These are phyloP conservation scores for Penicillium sp. DNA, from an alignment of 2,329 filamentous ascomycete species.

Conservation along the genomic window DNA sequence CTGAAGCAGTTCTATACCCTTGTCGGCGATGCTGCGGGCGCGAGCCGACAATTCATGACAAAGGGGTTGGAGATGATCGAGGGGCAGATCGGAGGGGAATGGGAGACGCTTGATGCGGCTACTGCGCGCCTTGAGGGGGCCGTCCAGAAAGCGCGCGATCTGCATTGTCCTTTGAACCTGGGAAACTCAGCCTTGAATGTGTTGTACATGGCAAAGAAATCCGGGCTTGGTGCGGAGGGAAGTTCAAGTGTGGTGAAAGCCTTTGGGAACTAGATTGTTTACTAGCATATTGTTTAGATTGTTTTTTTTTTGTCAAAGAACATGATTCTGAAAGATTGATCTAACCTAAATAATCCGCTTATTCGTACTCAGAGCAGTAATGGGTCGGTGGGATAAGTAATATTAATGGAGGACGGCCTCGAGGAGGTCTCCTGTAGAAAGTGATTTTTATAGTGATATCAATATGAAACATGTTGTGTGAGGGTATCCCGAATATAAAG, in stretches of 20 bases:
- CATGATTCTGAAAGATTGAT: neutral
- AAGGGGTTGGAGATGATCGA: slow-evolving; percentile 41
- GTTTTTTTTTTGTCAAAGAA: neutral
- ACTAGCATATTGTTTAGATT: neutral
- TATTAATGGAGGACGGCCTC: neutral
- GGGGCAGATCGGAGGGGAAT: slow-evolving; percentile 26
- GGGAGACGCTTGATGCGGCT: slow-evolving; percentile 41
- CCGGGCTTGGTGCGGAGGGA: slow-evolving; percentile 33
- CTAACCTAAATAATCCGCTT: neutral
- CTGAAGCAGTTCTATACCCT: slow-evolving; percentile 49
- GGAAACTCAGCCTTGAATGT: slow-evolving; percentile 41
- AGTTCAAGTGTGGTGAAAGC: slow-evolving; percentile 37
- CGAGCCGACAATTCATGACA: slow-evolving; percentile 48
- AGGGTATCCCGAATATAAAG: slow-evolving; percentile 9
- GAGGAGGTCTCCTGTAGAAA: neutral
- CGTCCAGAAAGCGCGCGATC: slow-evolving; percentile 45
- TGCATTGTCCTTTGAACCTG: slow-evolving; percentile 41
- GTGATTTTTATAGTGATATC: slow-evolving; percentile 1
- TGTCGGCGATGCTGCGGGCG: slow-evolving; percentile 51
- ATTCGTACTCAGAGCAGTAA: neutral
- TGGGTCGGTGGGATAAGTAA: neutral
- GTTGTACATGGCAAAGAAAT: slow-evolving; percentile 34
- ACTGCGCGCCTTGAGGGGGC: slow-evolving; percentile 42
- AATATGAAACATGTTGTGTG: slow-evolving; percentile 4
- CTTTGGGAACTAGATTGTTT: slow-evolving; percentile 27